phyloP scores from a whole-genome alignment of 495 filamentous ascomycete species.

The Hypomontagnella submonticulosa region DNA sequence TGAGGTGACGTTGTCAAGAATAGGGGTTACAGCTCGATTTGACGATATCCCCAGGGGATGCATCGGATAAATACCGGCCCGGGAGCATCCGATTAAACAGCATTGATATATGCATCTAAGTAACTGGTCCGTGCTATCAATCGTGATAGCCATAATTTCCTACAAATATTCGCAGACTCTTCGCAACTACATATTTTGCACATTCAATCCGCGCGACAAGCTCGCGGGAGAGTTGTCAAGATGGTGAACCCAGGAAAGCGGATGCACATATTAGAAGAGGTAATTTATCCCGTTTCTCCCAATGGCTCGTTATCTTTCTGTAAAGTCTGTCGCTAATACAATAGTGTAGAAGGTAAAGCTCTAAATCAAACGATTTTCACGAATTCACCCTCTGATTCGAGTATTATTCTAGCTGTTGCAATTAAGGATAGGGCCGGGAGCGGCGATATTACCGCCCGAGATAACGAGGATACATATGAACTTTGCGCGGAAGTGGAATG shows the following conservation, averaged over 20 bases:
- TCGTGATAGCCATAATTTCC: too few species aligned
- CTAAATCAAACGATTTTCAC: constrained; percentile 18
- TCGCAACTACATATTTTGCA: too few species aligned
- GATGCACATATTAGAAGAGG: constrained; percentile 79
- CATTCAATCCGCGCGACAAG: constrained; percentile 23
- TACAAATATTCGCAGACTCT: too few species aligned
- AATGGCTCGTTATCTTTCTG: neutral
- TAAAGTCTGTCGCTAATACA: constrained; percentile 26
- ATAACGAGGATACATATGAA: constrained; percentile 86
- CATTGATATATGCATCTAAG: too few species aligned
- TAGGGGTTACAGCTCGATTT: neutral
- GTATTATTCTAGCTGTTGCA: constrained; percentile 68
- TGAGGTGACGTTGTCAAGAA: neutral
- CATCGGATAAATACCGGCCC: constrained; percentile 17
- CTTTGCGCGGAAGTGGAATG: constrained; percentile 72
- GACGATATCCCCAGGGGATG: constrained; percentile 4
- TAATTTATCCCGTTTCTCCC: constrained; percentile 58
- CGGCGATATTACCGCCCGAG: constrained; percentile 79
- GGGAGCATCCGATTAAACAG: constrained; percentile 29
- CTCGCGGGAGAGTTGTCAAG: constrained; percentile 52
- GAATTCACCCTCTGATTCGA: constrained; percentile 28
- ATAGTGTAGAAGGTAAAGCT: constrained; percentile 49
- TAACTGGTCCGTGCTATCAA: too few species aligned
- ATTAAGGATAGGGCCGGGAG: constrained; percentile 81
- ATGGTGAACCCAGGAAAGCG: constrained; percentile 86